Percentiles rank a stretch among this genome's conserved stretches.
These are phyloP conservation scores for Brassica juncea DNA, from an alignment of 345 rosid species.

Conservation along the genomic window DNA sequence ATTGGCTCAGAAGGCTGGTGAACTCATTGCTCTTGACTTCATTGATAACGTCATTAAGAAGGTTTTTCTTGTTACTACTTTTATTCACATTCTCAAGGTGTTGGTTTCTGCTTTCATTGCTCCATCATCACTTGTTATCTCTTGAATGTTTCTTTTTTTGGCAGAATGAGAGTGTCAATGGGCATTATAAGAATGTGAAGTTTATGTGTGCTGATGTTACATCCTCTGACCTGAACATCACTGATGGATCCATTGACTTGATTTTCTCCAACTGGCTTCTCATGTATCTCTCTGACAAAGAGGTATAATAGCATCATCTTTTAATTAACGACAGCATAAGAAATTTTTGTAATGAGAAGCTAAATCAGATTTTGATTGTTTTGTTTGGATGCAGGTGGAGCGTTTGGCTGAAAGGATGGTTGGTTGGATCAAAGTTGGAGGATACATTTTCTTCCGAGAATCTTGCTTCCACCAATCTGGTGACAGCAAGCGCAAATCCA, in stretches of 20 bases:
- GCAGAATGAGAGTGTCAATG: slow-evolving; percentile 80
- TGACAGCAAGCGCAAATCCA: slow-evolving; percentile 72
- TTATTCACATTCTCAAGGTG: slow-evolving; percentile 1
- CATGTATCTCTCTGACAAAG: slow-evolving; percentile 94
- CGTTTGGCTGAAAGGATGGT: slow-evolving; percentile 73
- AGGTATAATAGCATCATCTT: slow-evolving; percentile 48
- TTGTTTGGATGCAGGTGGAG: slow-evolving; percentile 56
- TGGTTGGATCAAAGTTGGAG: slow-evolving; percentile 88
- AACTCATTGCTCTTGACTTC: slow-evolving; percentile 81
- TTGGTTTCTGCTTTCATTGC: not conserved
- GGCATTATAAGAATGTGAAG: slow-evolving; percentile 79
- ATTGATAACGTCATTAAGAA: slow-evolving; percentile 80
- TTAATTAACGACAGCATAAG: no score
- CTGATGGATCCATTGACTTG: slow-evolving; percentile 77
- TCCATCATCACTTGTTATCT: not conserved
- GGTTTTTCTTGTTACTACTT: slow-evolving; percentile 45
- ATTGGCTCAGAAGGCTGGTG: slow-evolving; percentile 79
- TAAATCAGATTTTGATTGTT: not conserved
- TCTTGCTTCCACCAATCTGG: slow-evolving; percentile 98
- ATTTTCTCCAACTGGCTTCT: slow-evolving; percentile 95
- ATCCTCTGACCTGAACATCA: slow-evolving; percentile 64
- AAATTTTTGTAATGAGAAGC: not conserved
- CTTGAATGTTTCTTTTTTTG: slow-evolving; percentile 19
- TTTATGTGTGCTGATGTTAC: slow-evolving; percentile 91
- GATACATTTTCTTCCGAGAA: slow-evolving; percentile 91